Evolutionary conservation across 768 basidiomycete genomes (phyloP), one percentile per base, ranked within the genome.

Genomic region (Lactifluus volemus): DNA sequence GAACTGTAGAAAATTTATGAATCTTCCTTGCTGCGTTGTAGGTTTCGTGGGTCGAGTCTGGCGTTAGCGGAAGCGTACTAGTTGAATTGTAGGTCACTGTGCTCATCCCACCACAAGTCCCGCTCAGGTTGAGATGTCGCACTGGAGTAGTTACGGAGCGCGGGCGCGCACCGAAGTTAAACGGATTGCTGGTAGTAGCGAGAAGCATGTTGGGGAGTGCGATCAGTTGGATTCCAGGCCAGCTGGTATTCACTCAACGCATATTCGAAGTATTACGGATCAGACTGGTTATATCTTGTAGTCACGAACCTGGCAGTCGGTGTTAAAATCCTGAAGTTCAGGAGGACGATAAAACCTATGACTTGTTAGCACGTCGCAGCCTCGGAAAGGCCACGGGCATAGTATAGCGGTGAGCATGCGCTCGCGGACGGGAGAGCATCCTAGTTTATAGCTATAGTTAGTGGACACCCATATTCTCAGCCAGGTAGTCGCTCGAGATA

Each of bases 121-220:
- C 34, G 55, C 50, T 53, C 15, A 9, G 50, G 44, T 6, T 25
- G 55, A 10, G 45, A 8, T 44, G 19, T 36, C 48, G 34, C 51
- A 58, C 45, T 12, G 56, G 56, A 7, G 61, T 49, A 12, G 56
- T 63, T 11, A 58, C 56, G 4, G 48, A 45, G 47, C 56, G 56
- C 12, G 39, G 56, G 30, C 56, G 56, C 1, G 41, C 55, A 3
- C 50, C 50, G 38, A 53, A 34, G 42, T 49, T 36, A 4, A 58
- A 19, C 7, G 19, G 41, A 34, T 44, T 15, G 29, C 49, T 36
- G 19, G 56, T 34, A 42, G 36, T 12, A 17, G 52, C 25, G 12
- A 38, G 41, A 10, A 49, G 48, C 56, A 58, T 58, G 11, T 42
- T 45, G 41, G 29, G 1, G 52, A 30, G 49, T 14, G 19, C 1